These are phyloP conservation scores for Holtermanniella nyarrowii DNA, from an alignment of 768 basidiomycete species.

Conservation along the genomic window DNA sequence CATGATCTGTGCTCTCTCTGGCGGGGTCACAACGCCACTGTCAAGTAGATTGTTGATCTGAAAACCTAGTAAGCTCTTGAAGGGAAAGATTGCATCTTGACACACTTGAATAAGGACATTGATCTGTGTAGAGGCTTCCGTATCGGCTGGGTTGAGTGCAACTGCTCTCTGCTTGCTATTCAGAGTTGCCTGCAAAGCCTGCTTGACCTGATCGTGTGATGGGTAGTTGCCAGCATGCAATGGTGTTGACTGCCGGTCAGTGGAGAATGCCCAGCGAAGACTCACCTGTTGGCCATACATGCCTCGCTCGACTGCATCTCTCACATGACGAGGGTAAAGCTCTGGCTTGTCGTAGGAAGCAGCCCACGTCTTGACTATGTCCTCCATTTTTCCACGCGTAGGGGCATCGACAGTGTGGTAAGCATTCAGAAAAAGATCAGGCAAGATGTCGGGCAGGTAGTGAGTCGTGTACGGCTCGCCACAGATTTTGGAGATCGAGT, in stretches of 20 bases:
- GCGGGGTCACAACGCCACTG: slow-evolving; percentile 51
- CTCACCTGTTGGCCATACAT: slow-evolving; percentile 36
- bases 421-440: slow-evolving; percentile 72
- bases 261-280: not conserved
- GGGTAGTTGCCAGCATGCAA: slow-evolving; percentile 39
- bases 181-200: slow-evolving; percentile 70
- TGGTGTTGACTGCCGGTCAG: not conserved
- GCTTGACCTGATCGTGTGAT: slow-evolving; percentile 67
- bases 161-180: slow-evolving; percentile 66
- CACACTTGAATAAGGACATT: slow-evolving; percentile 70
- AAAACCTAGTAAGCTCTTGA: not conserved
- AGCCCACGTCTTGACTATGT: slow-evolving; percentile 93
- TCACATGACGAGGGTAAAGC: slow-evolving; percentile 71
- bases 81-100: not conserved
- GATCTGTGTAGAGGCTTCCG: slow-evolving; percentile 58
- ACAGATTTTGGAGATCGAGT: slow-evolving; percentile 94
- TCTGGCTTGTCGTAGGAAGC: slow-evolving; percentile 67
- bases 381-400: slow-evolving; percentile 91
- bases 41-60: slow-evolving; percentile 36
- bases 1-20: slow-evolving; percentile 40
- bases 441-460: slow-evolving; percentile 70
- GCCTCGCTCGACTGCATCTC: slow-evolving; percentile 63
- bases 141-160: slow-evolving; percentile 65
- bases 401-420: slow-evolving; percentile 74
- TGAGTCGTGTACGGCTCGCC: slow-evolving; percentile 76